Base-by-base conservation (phyloP, 148 eudicot species). In the Fagopyrum homotropicum region DNA sequence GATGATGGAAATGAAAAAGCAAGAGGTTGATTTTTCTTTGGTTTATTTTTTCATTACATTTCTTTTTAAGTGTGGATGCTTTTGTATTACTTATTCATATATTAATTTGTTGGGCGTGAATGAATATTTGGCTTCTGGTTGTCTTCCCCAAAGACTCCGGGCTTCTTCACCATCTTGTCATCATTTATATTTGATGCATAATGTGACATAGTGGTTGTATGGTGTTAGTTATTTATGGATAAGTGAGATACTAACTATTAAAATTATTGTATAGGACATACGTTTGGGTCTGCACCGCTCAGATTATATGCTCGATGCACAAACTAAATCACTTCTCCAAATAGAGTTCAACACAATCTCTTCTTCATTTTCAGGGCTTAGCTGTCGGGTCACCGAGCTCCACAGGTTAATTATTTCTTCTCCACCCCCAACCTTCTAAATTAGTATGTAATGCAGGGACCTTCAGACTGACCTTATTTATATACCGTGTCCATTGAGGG, bases 301-400 rank as follows among this genome's bases (percentile, higher is more conserved):
- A n/a, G 98, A 95, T 81, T 95, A 92, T 79, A 95, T 95, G 98
- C 92, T 95, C 80, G 98, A 95, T 79, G 92, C 89, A 72, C 85
- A 95, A 80, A 95, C 97, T 59, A 86, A 87, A 76, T 82, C 80
- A 75, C 97, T 95, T 80, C 96, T 92, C 78, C 98, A 95, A 78
- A 89, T 95, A 80, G 98, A 95, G 88, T 85, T 92, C 77, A 95
- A 95, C 84, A 95, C 97, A 22, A 90, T 92, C 79, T 85, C 98
- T 69, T 83, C 88, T 75, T 92, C 98, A 78, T 95, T 90, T 85
- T 60, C 92, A 45, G 98, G 98, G 69, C 86, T 95, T 75, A 72
- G 87, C 80, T 81, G 83, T 79, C 91, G 84, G 66, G 97, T 92
- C 86, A 92, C 87, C 73, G 87, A 95, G 73, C 97, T 95, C 79